Conservation (phyloP, 1,284 basidiomycete species). For the Puccinia brachypodii region DNA sequence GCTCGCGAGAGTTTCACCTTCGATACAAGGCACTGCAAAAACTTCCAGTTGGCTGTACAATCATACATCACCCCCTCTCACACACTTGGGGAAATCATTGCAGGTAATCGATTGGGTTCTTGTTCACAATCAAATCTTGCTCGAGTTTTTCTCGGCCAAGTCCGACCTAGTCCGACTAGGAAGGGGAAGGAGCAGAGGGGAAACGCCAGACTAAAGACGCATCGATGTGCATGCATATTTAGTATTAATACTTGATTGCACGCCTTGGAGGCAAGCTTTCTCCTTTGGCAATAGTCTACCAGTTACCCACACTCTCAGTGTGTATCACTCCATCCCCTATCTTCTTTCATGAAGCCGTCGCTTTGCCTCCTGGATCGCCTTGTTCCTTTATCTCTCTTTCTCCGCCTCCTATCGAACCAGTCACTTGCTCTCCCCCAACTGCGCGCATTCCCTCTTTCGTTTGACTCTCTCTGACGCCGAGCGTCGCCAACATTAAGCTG, state of each 20-base stretch:
- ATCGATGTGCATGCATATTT: too few species aligned
- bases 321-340: background rate
- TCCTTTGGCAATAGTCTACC: conserved; percentile 1
- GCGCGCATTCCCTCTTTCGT: background rate
- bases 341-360: background rate
- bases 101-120: background rate
- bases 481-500: too few species aligned
- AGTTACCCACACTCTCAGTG: background rate
- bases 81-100: background rate
- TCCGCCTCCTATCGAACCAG: background rate
- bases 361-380: background rate
- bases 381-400: too few species aligned
- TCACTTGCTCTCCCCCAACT: background rate
- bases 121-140: too few species aligned
- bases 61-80: background rate
- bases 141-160: too few species aligned
- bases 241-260: background rate
- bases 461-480: background rate
- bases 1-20: background rate
- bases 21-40: background rate
- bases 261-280: background rate
- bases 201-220: too few species aligned
- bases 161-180: background rate
- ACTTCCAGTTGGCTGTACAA: background rate
- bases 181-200: background rate